These are phyloP conservation scores for Lumnitzera racemosa DNA, from an alignment of 345 rosid genomes.

Conservation along the genomic window DNA sequence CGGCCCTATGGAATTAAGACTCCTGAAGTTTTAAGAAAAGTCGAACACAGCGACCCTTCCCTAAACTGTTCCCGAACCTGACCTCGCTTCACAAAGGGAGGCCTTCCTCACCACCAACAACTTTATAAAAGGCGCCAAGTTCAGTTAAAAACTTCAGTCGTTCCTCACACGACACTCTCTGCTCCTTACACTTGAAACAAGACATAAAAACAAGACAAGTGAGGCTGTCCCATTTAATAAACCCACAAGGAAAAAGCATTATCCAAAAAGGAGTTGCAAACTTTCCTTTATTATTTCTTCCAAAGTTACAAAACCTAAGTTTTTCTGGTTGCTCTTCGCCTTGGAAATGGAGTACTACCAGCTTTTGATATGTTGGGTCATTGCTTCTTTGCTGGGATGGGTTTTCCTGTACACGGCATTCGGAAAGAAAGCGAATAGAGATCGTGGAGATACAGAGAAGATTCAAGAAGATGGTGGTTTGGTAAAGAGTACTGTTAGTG, in stretches of 20 bases:
- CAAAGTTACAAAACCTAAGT: neutral
- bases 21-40: too few relatives aligned
- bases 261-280: neutral
- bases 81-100: too few relatives aligned
- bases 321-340: neutral
- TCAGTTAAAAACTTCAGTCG: slow-evolving; percentile 3
- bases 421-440: slow-evolving; percentile 10
- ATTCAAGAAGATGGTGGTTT: neutral
- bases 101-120: too few relatives aligned
- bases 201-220: too few relatives aligned
- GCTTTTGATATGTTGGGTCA: slow-evolving; percentile 10
- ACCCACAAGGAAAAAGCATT: too few relatives aligned
- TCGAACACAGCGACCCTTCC: too few relatives aligned
- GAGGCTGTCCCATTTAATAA: too few relatives aligned
- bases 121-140: slow-evolving; percentile 7
- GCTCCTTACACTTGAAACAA: too few relatives aligned
- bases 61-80: too few relatives aligned
- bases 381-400: slow-evolving; percentile 11
- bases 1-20: too few relatives aligned
- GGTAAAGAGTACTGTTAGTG: neutral
- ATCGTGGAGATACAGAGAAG: neutral
- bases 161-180: too few relatives aligned
- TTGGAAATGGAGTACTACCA: slow-evolving; percentile 3
- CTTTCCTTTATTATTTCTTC: neutral
- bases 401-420: slow-evolving; percentile 3